These are phyloP conservation scores for Sungouiozyma intestinalis DNA, from an alignment of 805 yeast genomes.

Conservation along the genomic window DNA sequence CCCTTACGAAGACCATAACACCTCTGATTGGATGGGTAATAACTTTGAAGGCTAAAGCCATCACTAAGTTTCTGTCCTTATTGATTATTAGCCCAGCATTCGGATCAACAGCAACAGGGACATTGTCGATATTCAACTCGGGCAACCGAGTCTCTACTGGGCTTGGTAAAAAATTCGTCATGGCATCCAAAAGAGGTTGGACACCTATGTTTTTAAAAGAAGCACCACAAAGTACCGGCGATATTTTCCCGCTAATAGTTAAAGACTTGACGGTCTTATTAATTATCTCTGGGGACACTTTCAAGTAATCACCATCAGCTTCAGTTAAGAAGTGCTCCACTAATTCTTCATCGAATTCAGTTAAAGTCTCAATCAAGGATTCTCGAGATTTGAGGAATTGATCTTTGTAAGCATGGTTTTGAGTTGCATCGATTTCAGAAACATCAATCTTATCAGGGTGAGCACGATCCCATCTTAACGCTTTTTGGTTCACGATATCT, in stretches of 20 bases:
- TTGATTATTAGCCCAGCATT: slow-evolving; percentile 42
- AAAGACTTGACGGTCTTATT: slow-evolving; percentile 51
- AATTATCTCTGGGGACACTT: slow-evolving; percentile 46
- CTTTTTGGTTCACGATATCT: slow-evolving; percentile 45
- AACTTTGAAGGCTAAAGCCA: slow-evolving; percentile 87
- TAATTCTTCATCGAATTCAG: slow-evolving; percentile 71
- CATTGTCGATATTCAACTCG: slow-evolving; percentile 29
- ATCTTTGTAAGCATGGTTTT: slow-evolving; percentile 28
- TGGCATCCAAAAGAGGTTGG: slow-evolving; percentile 84
- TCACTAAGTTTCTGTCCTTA: slow-evolving; percentile 48
- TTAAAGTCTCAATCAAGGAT: slow-evolving; percentile 71
- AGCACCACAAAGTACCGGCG: slow-evolving; percentile 88
- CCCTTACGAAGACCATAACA: slow-evolving; percentile 73
- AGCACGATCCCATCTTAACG: slow-evolving; percentile 36
- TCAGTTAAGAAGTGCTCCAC: slow-evolving; percentile 68
- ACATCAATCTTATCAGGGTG: slow-evolving; percentile 20
- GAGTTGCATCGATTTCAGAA: slow-evolving; percentile 48
- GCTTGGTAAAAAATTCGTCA: slow-evolving; percentile 68
- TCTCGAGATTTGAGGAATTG: slow-evolving; percentile 52
- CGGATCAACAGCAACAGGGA: slow-evolving; percentile 32
- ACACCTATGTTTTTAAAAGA: slow-evolving; percentile 90
- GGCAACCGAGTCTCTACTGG: slow-evolving; percentile 60
- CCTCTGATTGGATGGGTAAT: slow-evolving; percentile 78
- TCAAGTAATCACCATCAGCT: slow-evolving; percentile 54
- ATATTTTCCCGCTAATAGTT: slow-evolving; percentile 45